These are phyloP conservation scores for Magnaporthales sp. DNA, from an alignment of 2,329 filamentous ascomycete species.

Conservation along the genomic window DNA sequence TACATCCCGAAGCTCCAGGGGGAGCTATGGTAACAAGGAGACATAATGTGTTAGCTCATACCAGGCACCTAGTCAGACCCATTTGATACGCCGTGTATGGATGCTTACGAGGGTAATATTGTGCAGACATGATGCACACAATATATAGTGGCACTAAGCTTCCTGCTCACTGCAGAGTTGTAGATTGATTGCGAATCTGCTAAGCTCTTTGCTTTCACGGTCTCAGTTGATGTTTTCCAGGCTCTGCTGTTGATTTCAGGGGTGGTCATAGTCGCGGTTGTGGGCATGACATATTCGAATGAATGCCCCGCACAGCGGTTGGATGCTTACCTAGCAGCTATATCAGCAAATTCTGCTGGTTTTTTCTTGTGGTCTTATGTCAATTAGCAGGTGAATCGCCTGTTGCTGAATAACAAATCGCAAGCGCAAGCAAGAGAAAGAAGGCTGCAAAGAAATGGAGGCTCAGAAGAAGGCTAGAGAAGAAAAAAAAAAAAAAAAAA, in stretches of 20 bases:
- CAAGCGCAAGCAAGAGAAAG: not conserved
- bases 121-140: conserved; percentile 11
- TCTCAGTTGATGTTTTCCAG: not conserved
- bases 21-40: not conserved
- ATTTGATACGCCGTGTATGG: not conserved
- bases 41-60: not conserved
- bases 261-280: not conserved
- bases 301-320: not conserved
- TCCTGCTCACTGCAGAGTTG: not conserved
- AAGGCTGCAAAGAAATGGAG: not conserved
- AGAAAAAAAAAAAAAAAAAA: no score
- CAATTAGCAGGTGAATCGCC: not conserved
- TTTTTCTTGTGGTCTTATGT: not conserved
- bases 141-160: not conserved
- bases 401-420: not conserved
- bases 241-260: not conserved
- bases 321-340: not conserved
- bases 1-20: conserved; percentile 5
- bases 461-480: not conserved
- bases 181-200: not conserved
- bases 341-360: not conserved
- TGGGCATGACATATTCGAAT: not conserved
- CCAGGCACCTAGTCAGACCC: not conserved
- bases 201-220: not conserved
- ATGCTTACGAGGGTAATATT: conserved; percentile 18